Evolutionary conservation across 768 basidiomycete species (phyloP), one percentile per base, ranked within the genome.

Genomic region (Calocera cornea): DNA sequence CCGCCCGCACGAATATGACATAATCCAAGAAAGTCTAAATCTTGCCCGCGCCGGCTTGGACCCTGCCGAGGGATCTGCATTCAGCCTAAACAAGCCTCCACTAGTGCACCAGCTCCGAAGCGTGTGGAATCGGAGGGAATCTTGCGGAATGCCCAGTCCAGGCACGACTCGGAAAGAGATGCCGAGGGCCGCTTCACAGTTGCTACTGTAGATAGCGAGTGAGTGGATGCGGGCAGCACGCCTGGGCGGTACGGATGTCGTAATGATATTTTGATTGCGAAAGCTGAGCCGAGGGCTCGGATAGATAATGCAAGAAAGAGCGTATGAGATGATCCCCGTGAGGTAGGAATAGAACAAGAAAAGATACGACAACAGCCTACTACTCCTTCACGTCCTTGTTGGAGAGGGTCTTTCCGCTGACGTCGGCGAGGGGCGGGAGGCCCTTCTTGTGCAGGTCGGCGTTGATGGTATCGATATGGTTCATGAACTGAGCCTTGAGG

Each of bases 381-480:
- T 29, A 67, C 54, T 54, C 66, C 1, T 47, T 54, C 14, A 31
- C 10, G 16, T 12, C 66, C 14, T 34, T 22, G 1, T 66, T 64
- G 65, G 69, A 65, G 44, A 67, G 65, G n/a, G 33, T 50, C 34
- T 54, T 65, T 33, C 68, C 67, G 10, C 68, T 69, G 31, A 66
- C 68, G 34, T 71, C 64, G 11, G 54, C 50, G 7, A 73, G 66
- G 33, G 72, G 71, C 2, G 79, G 76, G 19, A 81, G 75, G 3
- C 81, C 81, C 14, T 77, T 75, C 31, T 76, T 76, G 67, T 79
- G 78, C 66, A 83, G 73, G 65, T 83, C 80, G 1, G 75, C 77
- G 69, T 87, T 84, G 66, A 87, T 79, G 68, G 84, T 75, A 34
- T 82, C 81, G 34, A 86, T 72, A 69, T 86, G 84, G 69, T 83